phyloP scores from a whole-genome alignment of 176 grass and related monocot genomes.

The Elymus sibiricus region DNA sequence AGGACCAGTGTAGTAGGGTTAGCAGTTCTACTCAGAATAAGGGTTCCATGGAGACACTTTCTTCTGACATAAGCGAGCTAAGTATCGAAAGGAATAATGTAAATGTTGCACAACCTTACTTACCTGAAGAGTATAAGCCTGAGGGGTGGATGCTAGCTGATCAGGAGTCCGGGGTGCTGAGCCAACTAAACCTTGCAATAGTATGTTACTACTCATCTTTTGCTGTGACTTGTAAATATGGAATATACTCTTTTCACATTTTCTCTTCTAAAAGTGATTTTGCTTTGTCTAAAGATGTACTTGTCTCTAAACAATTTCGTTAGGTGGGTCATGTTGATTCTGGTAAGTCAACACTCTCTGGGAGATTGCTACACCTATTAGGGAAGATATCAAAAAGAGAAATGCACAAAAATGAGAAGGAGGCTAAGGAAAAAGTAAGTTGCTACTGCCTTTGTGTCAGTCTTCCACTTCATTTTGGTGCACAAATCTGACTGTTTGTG shows the following conservation, averaged over 20 bases:
- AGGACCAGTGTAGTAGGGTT: conserved; percentile 13
- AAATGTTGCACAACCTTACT: conserved; percentile 45
- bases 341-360: conserved; percentile 96
- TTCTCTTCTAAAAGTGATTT: conserved; percentile 20
- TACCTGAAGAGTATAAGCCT: conserved; percentile 64
- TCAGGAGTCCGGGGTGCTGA: conserved; percentile 45
- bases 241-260: conserved; percentile 16
- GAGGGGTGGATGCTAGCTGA: conserved; percentile 81
- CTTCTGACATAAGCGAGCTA: conserved; percentile 41
- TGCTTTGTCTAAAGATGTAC: conserved; percentile 20
- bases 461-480: conserved; percentile 9
- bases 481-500: conserved; percentile 21
- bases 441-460: neutral
- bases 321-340: conserved; percentile 99
- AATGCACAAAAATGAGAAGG: conserved; percentile 97
- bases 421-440: conserved; percentile 86
- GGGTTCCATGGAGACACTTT: conserved; percentile 30
- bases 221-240: conserved; percentile 17
- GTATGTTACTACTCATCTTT: conserved; percentile 58
- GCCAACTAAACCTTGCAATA: conserved; percentile 96
- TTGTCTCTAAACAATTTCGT: conserved; percentile 33
- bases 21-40: conserved; percentile 33
- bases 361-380: conserved; percentile 86
- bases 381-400: conserved; percentile 92
- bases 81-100: conserved; percentile 49